phyloP scores from a whole-genome alignment of 2,329 filamentous ascomycete species.

The Cladophialophora chaetospira region DNA sequence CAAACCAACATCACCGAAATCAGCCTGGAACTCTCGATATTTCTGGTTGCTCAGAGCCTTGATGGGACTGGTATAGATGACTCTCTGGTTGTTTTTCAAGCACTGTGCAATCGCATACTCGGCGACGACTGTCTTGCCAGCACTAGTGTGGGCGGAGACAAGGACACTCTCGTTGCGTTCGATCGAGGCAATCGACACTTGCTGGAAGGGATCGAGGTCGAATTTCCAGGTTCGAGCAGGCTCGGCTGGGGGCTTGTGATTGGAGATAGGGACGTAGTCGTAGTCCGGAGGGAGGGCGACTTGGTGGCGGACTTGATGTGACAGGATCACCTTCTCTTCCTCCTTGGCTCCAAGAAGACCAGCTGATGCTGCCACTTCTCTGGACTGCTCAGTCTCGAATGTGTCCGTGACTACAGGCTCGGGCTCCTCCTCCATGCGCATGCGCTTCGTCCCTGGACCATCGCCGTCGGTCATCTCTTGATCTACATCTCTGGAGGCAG shows the following conservation, averaged over 20 bases:
- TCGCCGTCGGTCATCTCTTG: conserved; percentile 34
- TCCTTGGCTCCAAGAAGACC: conserved; percentile 67
- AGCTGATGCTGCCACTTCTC: conserved; percentile 80
- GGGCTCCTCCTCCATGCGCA: conserved; percentile 60
- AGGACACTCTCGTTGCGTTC: conserved; percentile 94
- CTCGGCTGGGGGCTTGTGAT: conserved; percentile 85
- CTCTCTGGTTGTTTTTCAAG: conserved; percentile 93
- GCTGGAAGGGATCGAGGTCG: conserved; percentile 95
- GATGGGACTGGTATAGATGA: conserved; percentile 99
- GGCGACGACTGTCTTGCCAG: conserved; percentile 96
- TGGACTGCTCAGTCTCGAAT: conserved; percentile 91
- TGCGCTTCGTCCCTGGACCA: conserved; percentile 50
- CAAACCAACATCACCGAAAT: conserved; percentile 94
- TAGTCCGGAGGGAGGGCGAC: conserved; percentile 93
- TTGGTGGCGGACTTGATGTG: conserved; percentile 98
- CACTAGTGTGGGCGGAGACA: conserved; percentile 95
- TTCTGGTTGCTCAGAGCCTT: conserved; percentile 99
- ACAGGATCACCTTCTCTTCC: conserved; percentile 73
- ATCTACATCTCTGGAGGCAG: conserved; percentile 9
- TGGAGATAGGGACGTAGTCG: conserved; percentile 89
- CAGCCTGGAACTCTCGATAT: conserved; percentile 91
- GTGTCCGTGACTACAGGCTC: conserved; percentile 86
- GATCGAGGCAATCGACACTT: conserved; percentile 90
- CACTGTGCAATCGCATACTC: conserved; percentile 98
- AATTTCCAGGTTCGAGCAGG: conserved; percentile 86